A percentile compares a stretch with the other conserved stretches of the same genome.
These are phyloP conservation scores for Lachnellula subtilissima DNA, from an alignment of 2,329 filamentous ascomycete genomes.

Conservation along the genomic window DNA sequence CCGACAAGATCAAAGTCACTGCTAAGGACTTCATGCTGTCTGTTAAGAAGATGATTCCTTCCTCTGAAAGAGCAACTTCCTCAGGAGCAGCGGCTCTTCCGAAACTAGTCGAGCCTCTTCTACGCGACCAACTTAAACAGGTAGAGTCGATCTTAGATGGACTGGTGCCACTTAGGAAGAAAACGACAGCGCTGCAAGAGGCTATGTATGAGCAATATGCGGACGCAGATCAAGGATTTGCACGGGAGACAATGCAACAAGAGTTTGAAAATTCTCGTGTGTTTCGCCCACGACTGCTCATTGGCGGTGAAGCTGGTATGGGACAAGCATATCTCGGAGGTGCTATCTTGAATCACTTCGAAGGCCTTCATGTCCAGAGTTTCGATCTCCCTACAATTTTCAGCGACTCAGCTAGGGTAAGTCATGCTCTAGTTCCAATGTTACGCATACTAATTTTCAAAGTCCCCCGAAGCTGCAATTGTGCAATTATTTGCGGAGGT, in stretches of 20 bases:
- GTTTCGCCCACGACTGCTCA: constrained; percentile 81
- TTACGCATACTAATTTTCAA: constrained; percentile 9
- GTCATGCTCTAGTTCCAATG: constrained; percentile 24
- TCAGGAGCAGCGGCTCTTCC: constrained; percentile 80
- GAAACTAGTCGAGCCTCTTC: constrained; percentile 72
- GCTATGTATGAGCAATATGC: constrained; percentile 86
- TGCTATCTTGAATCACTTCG: constrained; percentile 83
- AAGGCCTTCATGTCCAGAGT: constrained; percentile 89
- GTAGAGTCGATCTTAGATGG: constrained; percentile 67
- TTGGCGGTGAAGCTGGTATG: constrained; percentile 82
- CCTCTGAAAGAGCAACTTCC: constrained; percentile 83
- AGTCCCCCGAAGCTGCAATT: constrained; percentile 67
- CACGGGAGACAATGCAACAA: constrained; percentile 66
- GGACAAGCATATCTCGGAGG: constrained; percentile 85
- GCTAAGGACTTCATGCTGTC: constrained; percentile 97
- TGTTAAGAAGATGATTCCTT: constrained; percentile 92
- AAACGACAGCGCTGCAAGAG: constrained; percentile 84
- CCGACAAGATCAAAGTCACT: constrained; percentile 75
- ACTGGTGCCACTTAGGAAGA: constrained; percentile 78
- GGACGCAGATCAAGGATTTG: constrained; percentile 77
- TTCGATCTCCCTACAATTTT: constrained; percentile 87
- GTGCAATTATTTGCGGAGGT: constrained; percentile 90
- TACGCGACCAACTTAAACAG: constrained; percentile 66
- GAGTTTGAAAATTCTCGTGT: constrained; percentile 85
- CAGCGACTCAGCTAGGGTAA: constrained; percentile 71